These are phyloP conservation scores for Ophiostoma novo-ulmi DNA, from an alignment of 2,329 filamentous ascomycete species.

Conservation along the genomic window DNA sequence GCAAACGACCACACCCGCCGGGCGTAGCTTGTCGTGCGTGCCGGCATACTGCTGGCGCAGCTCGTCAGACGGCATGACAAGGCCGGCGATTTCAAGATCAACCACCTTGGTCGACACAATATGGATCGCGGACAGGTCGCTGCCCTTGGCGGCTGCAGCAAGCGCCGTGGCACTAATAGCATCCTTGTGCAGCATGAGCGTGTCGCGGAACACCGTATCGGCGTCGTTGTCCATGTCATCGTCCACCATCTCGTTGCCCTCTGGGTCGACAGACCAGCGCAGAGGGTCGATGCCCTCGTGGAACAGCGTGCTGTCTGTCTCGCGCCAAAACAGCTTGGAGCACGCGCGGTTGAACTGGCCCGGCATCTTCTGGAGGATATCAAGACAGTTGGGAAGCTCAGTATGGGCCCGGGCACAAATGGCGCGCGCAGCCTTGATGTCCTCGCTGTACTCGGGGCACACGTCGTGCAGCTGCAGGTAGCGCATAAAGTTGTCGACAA, in stretches of 20 bases:
- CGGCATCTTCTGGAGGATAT: conserved; percentile 54
- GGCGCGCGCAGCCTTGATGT: conserved; percentile 60
- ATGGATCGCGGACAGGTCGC: conserved; percentile 33
- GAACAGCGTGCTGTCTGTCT: conserved; percentile 31
- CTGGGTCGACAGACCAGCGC: conserved; percentile 32
- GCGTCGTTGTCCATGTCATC: conserved; percentile 40
- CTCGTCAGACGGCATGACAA: conserved; percentile 44
- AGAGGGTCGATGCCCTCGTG: conserved; percentile 30
- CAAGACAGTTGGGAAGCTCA: conserved; percentile 59
- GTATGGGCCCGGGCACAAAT: conserved; percentile 61
- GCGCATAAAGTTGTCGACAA: conserved; percentile 81
- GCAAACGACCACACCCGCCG: conserved; percentile 44
- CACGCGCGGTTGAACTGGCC: conserved; percentile 78
- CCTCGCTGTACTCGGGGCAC: conserved; percentile 69
- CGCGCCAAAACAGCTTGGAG: conserved; percentile 57
- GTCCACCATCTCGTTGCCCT: background rate
- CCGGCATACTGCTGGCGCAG: conserved; percentile 41
- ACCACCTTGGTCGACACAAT: conserved; percentile 47
- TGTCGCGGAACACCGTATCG: conserved; percentile 41
- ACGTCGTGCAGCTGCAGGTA: conserved; percentile 82
- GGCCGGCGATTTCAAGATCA: conserved; percentile 55
- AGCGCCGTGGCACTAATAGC: conserved; percentile 33
- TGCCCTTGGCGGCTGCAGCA: conserved; percentile 26
- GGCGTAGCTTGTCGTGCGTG: conserved; percentile 32
- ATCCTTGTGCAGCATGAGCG: conserved; percentile 39